Conservation (phyloP, 768 basidiomycete species). For the Aureoboletus auriporus region DNA sequence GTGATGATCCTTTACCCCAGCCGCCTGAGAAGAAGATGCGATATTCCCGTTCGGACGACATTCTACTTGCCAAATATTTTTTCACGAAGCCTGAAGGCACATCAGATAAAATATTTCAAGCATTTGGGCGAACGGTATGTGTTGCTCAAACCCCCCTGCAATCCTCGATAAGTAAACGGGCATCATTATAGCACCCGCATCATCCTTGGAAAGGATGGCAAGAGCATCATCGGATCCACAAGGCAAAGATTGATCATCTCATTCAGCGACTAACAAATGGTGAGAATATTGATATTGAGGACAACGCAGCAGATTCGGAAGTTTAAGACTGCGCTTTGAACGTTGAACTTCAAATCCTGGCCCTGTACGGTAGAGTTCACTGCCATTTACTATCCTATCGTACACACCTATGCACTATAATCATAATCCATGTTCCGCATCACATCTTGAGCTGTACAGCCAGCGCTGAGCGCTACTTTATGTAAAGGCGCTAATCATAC, state of each 20-base stretch:
- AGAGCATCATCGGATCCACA: constrained; percentile 87
- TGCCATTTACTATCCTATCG: not conserved
- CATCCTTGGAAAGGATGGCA: constrained; percentile 97
- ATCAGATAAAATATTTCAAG: constrained; percentile 80
- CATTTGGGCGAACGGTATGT: constrained; percentile 66
- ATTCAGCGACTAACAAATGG: constrained; percentile 59
- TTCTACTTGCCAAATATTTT: constrained; percentile 75
- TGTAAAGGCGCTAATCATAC: too few species aligned
- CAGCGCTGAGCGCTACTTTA: too few species aligned
- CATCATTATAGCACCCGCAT: constrained; percentile 62
- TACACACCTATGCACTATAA: too few species aligned
- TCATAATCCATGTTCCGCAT: too few species aligned
- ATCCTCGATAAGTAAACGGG: not conserved
- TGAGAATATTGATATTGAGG: constrained; percentile 43
- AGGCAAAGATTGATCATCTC: constrained; percentile 79
- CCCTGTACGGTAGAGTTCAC: constrained; percentile 7
- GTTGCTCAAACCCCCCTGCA: not conserved
- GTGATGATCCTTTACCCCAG: constrained; percentile 65
- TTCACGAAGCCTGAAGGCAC: constrained; percentile 71
- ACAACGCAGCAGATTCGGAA: constrained; percentile 24
- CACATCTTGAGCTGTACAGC: too few species aligned
- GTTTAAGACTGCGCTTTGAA: constrained; percentile 11
- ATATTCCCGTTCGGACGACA: constrained; percentile 76
- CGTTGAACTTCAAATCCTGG: not conserved
- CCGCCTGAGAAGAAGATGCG: constrained; percentile 88